Evolutionary conservation across 345 rosid species (phyloP), one percentile per base, ranked within the genome.

Genomic region (Rhodamnia rubescens): DNA sequence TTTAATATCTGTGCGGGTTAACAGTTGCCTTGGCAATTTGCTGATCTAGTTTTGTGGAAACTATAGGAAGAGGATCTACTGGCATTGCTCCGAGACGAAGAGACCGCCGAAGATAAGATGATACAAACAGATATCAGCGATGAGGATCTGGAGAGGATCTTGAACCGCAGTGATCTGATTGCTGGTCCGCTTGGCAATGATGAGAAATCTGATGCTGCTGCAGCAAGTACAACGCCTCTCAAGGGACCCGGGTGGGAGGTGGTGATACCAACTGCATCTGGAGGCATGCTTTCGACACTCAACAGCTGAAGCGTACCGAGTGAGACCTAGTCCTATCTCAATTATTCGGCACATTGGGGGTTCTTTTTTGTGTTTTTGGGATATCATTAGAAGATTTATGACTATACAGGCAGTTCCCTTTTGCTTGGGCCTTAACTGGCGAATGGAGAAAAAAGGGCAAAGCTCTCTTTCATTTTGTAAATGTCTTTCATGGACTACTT

Each of bases 221-320:
- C 90, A 8, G 75, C 21, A 81, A 85, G 85, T 57, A 84, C 88
- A 12, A 56, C 90, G 61, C 98, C 98, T 8, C 91, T 92, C 83
- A 93, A 93, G 85, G 99, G 99, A 42, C 98, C 99, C 16, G 99
- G 98, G 53, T 97, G 98, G 99, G 99, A 97, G 93, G 98, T 94
- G 87, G 98, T 97, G 32, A n/a, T 93, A 82, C 95, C 98, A 15
- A 91, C 91, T 21, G 90, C 94, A 21, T 85, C 90, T 13, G 96
- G 98, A 64, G 96, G 98, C 82, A 85, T 95, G 93, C 95, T 97
- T 8, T 93, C 99, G 2, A 93, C 98, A 12, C 95, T 97, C 84
- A 93, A 91, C 88, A 92, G 96, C 88, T 97, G 88, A 85, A 24
- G 40, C 40, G 4, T 61, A 49, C 42, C 1, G 11, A 44, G 18